These are phyloP conservation scores for Bombardia bombarda DNA, from an alignment of 495 filamentous ascomycete species.

Conservation along the genomic window DNA sequence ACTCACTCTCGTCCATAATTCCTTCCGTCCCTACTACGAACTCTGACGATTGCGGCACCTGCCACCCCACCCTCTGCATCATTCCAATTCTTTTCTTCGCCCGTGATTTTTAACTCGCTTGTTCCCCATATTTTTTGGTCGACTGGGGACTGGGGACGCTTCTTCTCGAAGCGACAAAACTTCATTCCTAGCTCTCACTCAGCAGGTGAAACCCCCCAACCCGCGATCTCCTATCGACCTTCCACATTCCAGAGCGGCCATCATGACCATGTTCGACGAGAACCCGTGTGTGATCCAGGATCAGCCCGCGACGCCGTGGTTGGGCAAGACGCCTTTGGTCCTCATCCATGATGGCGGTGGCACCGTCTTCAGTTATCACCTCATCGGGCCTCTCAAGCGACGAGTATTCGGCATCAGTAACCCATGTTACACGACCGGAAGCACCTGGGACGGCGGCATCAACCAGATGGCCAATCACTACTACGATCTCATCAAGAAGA, in stretches of 20 bases:
- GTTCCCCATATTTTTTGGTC: no score
- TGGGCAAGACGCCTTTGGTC: constrained; percentile 21
- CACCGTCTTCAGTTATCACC: constrained; percentile 32
- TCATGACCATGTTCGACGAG: constrained; percentile 13
- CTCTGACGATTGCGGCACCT: no score
- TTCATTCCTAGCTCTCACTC: no score
- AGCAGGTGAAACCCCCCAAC: no score
- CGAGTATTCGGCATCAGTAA: constrained; percentile 31
- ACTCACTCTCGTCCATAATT: no score
- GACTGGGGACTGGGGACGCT: no score
- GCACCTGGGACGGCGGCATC: constrained; percentile 24
- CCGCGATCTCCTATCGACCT: no score
- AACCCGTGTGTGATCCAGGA: constrained; percentile 23
- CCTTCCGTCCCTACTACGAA: no score
- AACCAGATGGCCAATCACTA: constrained; percentile 29
- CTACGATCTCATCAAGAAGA: constrained; percentile 19
- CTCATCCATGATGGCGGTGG: constrained; percentile 39
- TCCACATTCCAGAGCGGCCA: not conserved
- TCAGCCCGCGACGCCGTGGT: not conserved
- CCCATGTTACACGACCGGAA: constrained; percentile 21
- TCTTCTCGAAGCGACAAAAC: no score
- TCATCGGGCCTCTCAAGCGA: constrained; percentile 23
- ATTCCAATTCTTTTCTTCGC: not conserved
- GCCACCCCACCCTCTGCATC: not conserved
- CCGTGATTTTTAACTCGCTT: no score